Evolutionary conservation across 768 basidiomycete genomes (phyloP).

Genomic region (Mycena amicta): DNA sequence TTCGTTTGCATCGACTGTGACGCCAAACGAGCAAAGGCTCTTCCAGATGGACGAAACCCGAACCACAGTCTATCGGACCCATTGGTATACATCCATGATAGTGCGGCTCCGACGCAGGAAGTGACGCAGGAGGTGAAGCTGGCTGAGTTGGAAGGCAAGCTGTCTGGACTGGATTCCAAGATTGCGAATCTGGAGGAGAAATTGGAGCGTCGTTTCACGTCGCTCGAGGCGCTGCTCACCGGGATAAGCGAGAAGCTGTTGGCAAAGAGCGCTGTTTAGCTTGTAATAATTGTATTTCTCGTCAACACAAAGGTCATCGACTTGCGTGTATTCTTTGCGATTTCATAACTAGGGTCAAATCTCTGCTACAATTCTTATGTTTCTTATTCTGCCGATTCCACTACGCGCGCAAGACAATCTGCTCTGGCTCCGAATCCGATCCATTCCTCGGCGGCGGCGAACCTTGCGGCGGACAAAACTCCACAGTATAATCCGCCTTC

Average conservation of each 20-base stretch:
- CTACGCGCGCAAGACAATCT: too few relatives aligned
- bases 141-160: background rate
- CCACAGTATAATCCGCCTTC: too few relatives aligned
- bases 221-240: constrained; percentile 7
- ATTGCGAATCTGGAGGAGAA: constrained; percentile 13
- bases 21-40: background rate
- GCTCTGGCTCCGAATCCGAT: too few relatives aligned
- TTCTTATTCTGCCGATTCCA: too few relatives aligned
- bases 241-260: constrained; percentile 4
- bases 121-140: background rate
- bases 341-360: too few relatives aligned
- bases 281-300: too few relatives aligned
- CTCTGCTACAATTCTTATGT: too few relatives aligned
- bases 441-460: too few relatives aligned
- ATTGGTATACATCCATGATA: constrained; percentile 3
- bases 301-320: too few relatives aligned
- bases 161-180: background rate
- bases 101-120: background rate
- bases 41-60: background rate
- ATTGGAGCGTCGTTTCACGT: constrained; percentile 8
- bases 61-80: background rate
- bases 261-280: too few relatives aligned
- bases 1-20: constrained; percentile 5
- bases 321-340: too few relatives aligned
- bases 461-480: too few relatives aligned